Evolutionary conservation across 2,329 filamentous ascomycete genomes (phyloP), one percentile per base, ranked within the genome.

Genomic region (Aspergillus cejpii): DNA sequence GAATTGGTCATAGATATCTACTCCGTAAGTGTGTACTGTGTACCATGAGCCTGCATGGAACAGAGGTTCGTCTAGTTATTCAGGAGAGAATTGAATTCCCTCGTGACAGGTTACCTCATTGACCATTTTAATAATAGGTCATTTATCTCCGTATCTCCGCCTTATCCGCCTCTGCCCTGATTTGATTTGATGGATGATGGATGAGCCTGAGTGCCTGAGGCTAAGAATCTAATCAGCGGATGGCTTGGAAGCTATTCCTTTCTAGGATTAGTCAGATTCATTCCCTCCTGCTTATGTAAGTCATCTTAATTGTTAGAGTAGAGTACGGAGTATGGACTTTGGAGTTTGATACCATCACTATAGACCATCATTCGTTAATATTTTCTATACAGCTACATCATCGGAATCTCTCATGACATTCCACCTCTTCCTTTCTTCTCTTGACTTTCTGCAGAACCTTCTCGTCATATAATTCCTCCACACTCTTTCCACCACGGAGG

Each of bases 401-500:
- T 52, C 74, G 68, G 52, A 74, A 78, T 47, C 68, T 64, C 39
- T 73, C 68, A 55, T 72, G 78, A 33, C 70, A 68, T 43, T 75
- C 76, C 36, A 88, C 84, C 62, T 94, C 87, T 43, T 71, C 72
- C 60, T 83, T 74, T 54, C 83, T 79, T 51, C 72, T 70, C 60
- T 84, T 79, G 2, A 96, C 85, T 46, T 75, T 73, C 44, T 78
- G 74, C 39, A 94, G 70, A 0, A 84, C 81, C 23, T 79, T 78
- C 12, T 67, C 60, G 57, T 84, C 81, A 61, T 96, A 98, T 20
- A 96, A 51, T 1, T 91, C 83, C 52, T 86, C 83, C 0, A 80
- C 72, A 6, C 62, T 67, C 68, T 83, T 85, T 1, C 75, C 77
- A 0, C 79, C 85, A 56, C 79, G 83, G 36, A 97, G 71, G 1